Conservation (phyloP, 108 stramenopile genomes). For the Phaeodactylum tricornutum region DNA sequence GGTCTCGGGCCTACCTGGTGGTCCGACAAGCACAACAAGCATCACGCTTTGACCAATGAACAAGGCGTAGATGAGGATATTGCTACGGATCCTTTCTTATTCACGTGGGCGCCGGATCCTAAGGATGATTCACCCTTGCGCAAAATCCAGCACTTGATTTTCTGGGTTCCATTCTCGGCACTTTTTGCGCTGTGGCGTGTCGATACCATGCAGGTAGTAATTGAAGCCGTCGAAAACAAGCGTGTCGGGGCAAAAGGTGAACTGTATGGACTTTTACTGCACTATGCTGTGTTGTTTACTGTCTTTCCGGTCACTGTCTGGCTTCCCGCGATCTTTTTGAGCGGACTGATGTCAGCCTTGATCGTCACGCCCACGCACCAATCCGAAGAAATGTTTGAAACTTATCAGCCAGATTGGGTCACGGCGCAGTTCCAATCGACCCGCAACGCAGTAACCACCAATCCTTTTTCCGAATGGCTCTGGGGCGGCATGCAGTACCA, state of each 20-base stretch:
- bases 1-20: constrained; percentile 81
- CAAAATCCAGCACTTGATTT: constrained; percentile 83
- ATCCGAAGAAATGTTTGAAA: constrained; percentile 80
- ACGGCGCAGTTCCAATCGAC: constrained; percentile 86
- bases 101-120: constrained; percentile 76
- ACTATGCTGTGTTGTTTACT: constrained; percentile 65
- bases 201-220: constrained; percentile 70
- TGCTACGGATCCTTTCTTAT: constrained; percentile 86
- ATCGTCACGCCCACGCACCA: constrained; percentile 93
- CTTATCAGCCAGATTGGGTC: constrained; percentile 83
- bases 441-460: constrained; percentile 81
- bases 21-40: constrained; percentile 87
- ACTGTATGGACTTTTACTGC: constrained; percentile 53
- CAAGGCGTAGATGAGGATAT: constrained; percentile 90
- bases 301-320: constrained; percentile 70
- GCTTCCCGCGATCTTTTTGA: constrained; percentile 76
- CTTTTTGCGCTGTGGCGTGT: constrained; percentile 83
- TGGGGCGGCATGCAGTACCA: constrained; percentile 97
- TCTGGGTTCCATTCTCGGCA: constrained; percentile 78
- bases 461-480: constrained; percentile 82
- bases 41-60: constrained; percentile 83
- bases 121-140: constrained; percentile 76
- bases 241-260: constrained; percentile 64
- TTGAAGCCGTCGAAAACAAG: constrained; percentile 60
- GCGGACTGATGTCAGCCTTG: constrained; percentile 81